Evolutionary conservation across 1,139 yeast genomes (phyloP).

Genomic region (Candida sp.): DNA sequence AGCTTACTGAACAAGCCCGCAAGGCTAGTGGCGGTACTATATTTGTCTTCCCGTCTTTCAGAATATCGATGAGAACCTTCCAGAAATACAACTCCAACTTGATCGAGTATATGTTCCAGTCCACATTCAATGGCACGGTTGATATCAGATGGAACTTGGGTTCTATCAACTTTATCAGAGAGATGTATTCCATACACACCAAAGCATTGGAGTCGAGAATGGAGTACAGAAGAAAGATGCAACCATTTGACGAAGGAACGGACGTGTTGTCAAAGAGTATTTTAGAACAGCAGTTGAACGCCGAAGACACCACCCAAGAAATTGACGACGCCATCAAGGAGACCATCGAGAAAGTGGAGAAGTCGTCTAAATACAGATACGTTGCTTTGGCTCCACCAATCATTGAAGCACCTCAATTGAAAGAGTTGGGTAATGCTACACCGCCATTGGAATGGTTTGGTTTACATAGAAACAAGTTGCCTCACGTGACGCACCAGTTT

Average conservation of each 20-base stretch:
- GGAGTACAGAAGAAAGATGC: slow-evolving; percentile 26
- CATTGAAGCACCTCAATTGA: slow-evolving; percentile 87
- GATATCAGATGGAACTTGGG: slow-evolving; percentile 96
- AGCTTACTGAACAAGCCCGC: slow-evolving; percentile 60
- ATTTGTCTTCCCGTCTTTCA: slow-evolving; percentile 77
- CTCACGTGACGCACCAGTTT: slow-evolving; percentile 83
- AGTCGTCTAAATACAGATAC: slow-evolving; percentile 62
- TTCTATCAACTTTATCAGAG: slow-evolving; percentile 87
- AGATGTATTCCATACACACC: slow-evolving; percentile 77
- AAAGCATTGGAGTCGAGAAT: slow-evolving; percentile 44
- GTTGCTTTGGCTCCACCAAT: slow-evolving; percentile 73
- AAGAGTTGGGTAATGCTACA: slow-evolving; percentile 94
- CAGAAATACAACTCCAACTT: slow-evolving; percentile 53
- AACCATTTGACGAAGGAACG: slow-evolving; percentile 15
- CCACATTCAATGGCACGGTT: slow-evolving; percentile 87
- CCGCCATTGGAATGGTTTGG: slow-evolving; percentile 99
- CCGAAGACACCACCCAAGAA: slow-evolving; percentile 35
- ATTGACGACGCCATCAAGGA: slow-evolving; percentile 57
- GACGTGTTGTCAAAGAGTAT: slow-evolving; percentile 13
- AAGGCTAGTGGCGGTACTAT: slow-evolving; percentile 81
- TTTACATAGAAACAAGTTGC: slow-evolving; percentile 81
- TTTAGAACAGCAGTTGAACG: slow-evolving; percentile 21
- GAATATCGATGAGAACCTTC: slow-evolving; percentile 76
- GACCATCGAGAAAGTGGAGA: slow-evolving; percentile 65
- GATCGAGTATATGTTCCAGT: slow-evolving; percentile 68